These are phyloP conservation scores for Rhododendron ferrugineum DNA, from an alignment of 148 eudicot genomes.

Conservation along the genomic window DNA sequence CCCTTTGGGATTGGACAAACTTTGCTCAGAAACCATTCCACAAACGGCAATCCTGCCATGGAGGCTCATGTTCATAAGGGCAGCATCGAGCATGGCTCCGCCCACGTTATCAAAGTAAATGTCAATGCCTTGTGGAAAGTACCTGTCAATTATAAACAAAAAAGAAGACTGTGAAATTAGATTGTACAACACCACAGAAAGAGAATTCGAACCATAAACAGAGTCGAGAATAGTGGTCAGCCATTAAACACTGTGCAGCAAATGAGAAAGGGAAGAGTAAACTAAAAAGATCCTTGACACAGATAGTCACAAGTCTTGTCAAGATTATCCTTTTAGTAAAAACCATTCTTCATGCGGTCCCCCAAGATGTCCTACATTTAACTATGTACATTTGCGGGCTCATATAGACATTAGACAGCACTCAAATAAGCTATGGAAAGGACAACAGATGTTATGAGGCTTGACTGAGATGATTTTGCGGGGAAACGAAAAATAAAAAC, in stretches of 20 bases:
- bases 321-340: background rate
- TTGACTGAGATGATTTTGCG: background rate
- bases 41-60: conserved; percentile 76
- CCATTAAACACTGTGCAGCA: background rate
- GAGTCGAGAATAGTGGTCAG: background rate
- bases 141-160: conserved; percentile 28
- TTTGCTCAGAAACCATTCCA: conserved; percentile 73
- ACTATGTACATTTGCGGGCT: background rate
- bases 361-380: background rate
- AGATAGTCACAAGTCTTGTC: background rate
- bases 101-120: conserved; percentile 91
- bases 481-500: background rate
- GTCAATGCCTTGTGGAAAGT: conserved; percentile 77
- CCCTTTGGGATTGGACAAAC: conserved; percentile 38
- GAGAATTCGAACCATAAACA: background rate
- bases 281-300: background rate
- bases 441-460: background rate
- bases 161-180: background rate
- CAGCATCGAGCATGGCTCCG: conserved; percentile 87
- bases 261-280: background rate
- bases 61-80: conserved; percentile 68
- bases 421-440: background rate
- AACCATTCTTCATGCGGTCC: background rate
- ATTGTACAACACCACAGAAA: background rate
- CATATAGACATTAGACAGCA: background rate